Evolutionary conservation across 2,329 filamentous ascomycete species (phyloP).

Genomic region (Ceratocystis huliohia): DNA sequence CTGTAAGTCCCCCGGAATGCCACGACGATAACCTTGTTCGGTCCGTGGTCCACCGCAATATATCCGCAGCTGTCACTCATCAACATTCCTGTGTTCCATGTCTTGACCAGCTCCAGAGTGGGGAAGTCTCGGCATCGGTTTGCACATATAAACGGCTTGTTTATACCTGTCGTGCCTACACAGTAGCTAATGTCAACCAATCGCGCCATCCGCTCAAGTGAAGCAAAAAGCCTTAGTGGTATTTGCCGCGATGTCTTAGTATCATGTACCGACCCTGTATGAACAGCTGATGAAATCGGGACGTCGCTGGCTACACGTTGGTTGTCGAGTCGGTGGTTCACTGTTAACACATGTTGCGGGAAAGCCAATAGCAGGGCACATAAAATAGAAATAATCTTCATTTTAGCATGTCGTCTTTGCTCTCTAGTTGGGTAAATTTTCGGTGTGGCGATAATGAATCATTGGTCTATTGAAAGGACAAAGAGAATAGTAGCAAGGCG

Average conservation of each 20-base stretch:
- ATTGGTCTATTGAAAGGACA: neutral
- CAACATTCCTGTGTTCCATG: conserved; percentile 82
- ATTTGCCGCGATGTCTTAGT: neutral
- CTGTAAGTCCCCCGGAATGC: conserved; percentile 94
- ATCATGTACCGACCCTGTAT: neutral
- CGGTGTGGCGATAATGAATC: neutral
- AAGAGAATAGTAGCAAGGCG: neutral
- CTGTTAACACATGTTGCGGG: conserved; percentile 1
- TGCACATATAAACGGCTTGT: conserved; percentile 69
- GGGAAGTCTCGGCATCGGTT: conserved; percentile 79
- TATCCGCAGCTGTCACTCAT: conserved; percentile 89
- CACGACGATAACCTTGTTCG: conserved; percentile 50
- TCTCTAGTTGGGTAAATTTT: neutral
- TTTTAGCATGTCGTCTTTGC: conserved; percentile 1
- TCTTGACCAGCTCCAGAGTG: conserved; percentile 61
- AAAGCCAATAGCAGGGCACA: conserved; percentile 11
- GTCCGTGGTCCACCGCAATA: conserved; percentile 66
- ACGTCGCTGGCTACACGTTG: neutral
- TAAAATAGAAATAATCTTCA: conserved; percentile 11
- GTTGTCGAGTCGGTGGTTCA: conserved; percentile 8
- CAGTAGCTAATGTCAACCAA: conserved; percentile 93
- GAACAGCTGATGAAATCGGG: neutral
- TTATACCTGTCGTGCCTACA: conserved; percentile 71
- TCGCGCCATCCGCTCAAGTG: conserved; percentile 77
- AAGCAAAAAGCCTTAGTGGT: conserved; percentile 55